Percentiles rank a stretch among this genome's conserved stretches.
These are phyloP conservation scores for Yamadazyma oceani DNA, from an alignment of 1,139 yeast species.

Conservation along the genomic window DNA sequence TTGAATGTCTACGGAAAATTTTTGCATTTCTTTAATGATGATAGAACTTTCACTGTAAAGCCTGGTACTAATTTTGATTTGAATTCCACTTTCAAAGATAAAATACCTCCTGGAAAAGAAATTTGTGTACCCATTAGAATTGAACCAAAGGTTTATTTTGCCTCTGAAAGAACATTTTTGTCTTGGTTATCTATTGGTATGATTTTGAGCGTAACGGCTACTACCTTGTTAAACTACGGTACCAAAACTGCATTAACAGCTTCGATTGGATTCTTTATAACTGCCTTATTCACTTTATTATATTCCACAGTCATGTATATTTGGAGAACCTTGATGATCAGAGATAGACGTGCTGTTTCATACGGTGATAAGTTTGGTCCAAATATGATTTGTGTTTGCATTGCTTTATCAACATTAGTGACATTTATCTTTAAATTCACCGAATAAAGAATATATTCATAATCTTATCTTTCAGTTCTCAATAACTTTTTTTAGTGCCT, in stretches of 20 bases:
- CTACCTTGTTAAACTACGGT: constrained; percentile 70
- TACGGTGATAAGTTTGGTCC: constrained; percentile 93
- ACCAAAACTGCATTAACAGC: constrained; percentile 71
- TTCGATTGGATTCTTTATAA: constrained; percentile 82
- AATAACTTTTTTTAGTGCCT: background rate
- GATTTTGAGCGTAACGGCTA: constrained; percentile 72
- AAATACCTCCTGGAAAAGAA: constrained; percentile 75
- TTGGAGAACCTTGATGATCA: constrained; percentile 80
- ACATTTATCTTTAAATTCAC: constrained; percentile 62
- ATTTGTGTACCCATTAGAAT: constrained; percentile 78
- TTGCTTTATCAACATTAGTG: constrained; percentile 70
- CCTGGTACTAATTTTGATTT: constrained; percentile 77
- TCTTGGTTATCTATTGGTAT: constrained; percentile 78
- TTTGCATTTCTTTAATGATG: constrained; percentile 57
- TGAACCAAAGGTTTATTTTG: constrained; percentile 83
- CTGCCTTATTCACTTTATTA: constrained; percentile 69
- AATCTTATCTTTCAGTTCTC: no score
- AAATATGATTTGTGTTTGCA: constrained; percentile 70
- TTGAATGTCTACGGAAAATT: constrained; percentile 37
- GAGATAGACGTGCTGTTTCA: constrained; percentile 77
- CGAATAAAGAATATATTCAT: no score
- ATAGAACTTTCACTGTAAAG: constrained; percentile 72
- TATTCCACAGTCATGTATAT: constrained; percentile 78
- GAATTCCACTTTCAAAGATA: constrained; percentile 44
- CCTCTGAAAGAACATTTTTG: constrained; percentile 77